A percentile compares a stretch with the other conserved stretches of the same genome.
phyloP scores from a whole-genome alignment of 257 asterid species.

The Nicotiana otophora region DNA sequence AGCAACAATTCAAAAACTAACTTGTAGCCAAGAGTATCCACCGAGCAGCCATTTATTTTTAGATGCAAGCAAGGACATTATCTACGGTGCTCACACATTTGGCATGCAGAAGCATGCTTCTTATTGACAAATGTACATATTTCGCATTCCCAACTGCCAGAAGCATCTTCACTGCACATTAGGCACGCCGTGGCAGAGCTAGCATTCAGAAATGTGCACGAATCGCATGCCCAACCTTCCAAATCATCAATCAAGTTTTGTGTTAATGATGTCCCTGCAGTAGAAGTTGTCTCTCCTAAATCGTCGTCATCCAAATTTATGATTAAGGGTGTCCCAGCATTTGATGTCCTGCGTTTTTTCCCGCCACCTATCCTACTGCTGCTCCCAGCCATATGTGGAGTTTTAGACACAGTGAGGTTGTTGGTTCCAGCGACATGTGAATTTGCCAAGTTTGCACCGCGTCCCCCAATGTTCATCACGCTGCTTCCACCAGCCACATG shows the following conservation, averaged over 20 bases:
- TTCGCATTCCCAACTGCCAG: constrained; percentile 15
- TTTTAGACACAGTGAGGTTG: background rate
- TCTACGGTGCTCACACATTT: constrained; percentile 5
- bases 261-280: background rate
- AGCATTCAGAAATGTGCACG: constrained; percentile 13
- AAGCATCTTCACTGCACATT: constrained; percentile 15
- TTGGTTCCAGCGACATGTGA: background rate
- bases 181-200: constrained; percentile 11
- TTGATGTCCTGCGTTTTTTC: constrained; percentile 7
- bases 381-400: constrained; percentile 1
- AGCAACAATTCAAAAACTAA: constrained; percentile 2
- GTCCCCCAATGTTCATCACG: too few relatives aligned
- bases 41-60: background rate
- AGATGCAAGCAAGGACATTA: background rate
- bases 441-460: too few relatives aligned
- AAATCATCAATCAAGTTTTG: constrained; percentile 5
- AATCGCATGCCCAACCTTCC: constrained; percentile 12
- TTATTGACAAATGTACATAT: constrained; percentile 10
- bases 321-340: background rate
- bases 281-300: constrained; percentile 1
- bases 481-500: background rate
- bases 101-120: constrained; percentile 5
- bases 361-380: constrained; percentile 3
- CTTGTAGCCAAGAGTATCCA: background rate
- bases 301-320: background rate